Conservation (phyloP, 306 rosid genomes). For the Canavalia ensiformis region DNA sequence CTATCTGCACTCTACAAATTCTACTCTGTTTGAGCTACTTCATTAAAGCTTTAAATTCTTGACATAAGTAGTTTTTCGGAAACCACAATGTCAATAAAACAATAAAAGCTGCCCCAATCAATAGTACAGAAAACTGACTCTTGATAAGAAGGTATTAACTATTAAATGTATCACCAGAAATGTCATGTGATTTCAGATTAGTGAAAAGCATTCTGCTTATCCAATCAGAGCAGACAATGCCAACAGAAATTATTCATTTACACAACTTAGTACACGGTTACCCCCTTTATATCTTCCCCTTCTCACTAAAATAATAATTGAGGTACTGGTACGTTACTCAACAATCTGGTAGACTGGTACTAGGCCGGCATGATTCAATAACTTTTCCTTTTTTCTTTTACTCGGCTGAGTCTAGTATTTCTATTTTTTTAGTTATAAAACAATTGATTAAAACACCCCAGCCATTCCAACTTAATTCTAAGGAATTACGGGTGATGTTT, state of each 20-base stretch:
- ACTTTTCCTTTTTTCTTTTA: not conserved
- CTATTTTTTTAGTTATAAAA: slow-evolving; percentile 19
- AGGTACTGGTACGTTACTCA: not conserved
- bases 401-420: slow-evolving; percentile 3
- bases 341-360: slow-evolving; percentile 12
- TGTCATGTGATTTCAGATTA: slow-evolving; percentile 23
- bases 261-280: not conserved
- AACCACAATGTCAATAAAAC: not conserved
- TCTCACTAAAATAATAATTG: slow-evolving; percentile 10
- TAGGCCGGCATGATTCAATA: not conserved
- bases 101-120: not conserved
- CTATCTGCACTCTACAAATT: not conserved
- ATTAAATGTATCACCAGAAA: not conserved
- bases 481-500: slow-evolving; percentile 19
- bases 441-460: slow-evolving; percentile 9
- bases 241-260: slow-evolving; percentile 6
- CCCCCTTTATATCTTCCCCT: not conserved
- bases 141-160: slow-evolving; percentile 4
- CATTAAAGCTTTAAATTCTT: not conserved
- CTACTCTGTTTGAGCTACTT: not conserved
- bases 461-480: not conserved
- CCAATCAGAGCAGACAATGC: slow-evolving; percentile 21
- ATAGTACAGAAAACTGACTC: not conserved
- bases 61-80: not conserved
- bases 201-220: slow-evolving; percentile 11